phyloP scores from a whole-genome alignment of 2,329 filamentous ascomycete species.

The Talaromyces albobiverticillius region DNA sequence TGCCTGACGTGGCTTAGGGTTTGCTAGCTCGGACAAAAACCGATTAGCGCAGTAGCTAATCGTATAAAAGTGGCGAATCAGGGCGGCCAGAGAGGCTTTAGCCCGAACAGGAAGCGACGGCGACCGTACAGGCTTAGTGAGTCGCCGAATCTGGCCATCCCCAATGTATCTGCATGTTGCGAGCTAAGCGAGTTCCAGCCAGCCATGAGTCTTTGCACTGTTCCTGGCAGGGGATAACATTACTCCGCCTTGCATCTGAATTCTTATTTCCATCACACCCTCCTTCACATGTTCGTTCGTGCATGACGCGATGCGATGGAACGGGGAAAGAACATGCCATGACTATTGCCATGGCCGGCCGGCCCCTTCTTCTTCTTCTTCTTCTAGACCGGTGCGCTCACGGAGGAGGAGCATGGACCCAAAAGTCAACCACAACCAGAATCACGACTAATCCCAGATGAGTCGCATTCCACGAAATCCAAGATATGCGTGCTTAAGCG shows the following conservation, averaged over 20 bases:
- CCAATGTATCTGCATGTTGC: background rate
- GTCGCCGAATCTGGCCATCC: background rate
- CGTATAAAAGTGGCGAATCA: background rate
- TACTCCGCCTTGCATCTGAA: constrained; percentile 3
- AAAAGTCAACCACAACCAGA: background rate
- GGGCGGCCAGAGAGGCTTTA: background rate
- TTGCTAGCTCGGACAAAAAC: background rate
- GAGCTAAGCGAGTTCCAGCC: constrained; percentile 5
- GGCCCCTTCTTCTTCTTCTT: too few species aligned
- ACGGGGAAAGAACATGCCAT: background rate
- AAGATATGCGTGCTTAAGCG: background rate
- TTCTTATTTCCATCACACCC: background rate
- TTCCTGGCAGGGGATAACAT: constrained; percentile 6
- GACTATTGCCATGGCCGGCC: too few species aligned
- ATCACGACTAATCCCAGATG: constrained; percentile 2
- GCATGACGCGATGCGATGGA: background rate
- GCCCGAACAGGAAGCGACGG: background rate
- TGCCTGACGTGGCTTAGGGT: background rate
- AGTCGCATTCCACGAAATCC: constrained; percentile 10
- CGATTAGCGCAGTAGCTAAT: background rate
- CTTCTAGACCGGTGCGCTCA: too few species aligned
- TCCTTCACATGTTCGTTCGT: background rate
- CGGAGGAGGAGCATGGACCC: background rate
- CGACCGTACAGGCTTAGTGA: background rate
- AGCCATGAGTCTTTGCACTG: background rate